These are phyloP conservation scores for Thymus mandschuricus DNA, from an alignment of 257 asterid genomes.

Conservation along the genomic window DNA sequence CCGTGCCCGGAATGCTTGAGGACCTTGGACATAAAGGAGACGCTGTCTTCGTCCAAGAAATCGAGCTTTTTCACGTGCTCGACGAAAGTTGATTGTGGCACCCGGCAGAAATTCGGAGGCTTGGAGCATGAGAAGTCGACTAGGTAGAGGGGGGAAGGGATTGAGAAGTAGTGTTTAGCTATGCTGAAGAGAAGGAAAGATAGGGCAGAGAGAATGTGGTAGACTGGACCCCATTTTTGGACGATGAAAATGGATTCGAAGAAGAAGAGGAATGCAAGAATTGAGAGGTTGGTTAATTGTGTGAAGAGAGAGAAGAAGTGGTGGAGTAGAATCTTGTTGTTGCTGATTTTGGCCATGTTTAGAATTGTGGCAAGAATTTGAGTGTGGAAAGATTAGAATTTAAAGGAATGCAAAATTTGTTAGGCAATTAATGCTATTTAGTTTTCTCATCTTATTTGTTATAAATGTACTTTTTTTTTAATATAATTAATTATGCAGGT, in stretches of 20 bases:
- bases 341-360: slow-evolving; percentile 15
- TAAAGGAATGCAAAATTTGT: slow-evolving; percentile 11
- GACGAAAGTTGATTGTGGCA: slow-evolving; percentile 54
- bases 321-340: slow-evolving; percentile 37
- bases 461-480: not conserved
- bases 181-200: slow-evolving; percentile 32
- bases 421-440: slow-evolving; percentile 13
- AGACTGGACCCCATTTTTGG: slow-evolving; percentile 30
- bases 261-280: slow-evolving; percentile 39
- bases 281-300: slow-evolving; percentile 32
- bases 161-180: slow-evolving; percentile 33
- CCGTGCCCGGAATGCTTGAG: slow-evolving; percentile 68
- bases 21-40: slow-evolving; percentile 64
- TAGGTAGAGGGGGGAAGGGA: slow-evolving; percentile 51
- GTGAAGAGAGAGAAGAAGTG: slow-evolving; percentile 37
- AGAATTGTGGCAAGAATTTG: not conserved
- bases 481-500: slow-evolving; percentile 6
- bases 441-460: not conserved
- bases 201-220: slow-evolving; percentile 37
- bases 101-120: slow-evolving; percentile 71
- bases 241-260: slow-evolving; percentile 43
- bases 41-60: slow-evolving; percentile 54
- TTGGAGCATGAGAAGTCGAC: slow-evolving; percentile 72
- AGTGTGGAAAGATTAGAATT: not conserved
- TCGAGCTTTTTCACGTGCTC: slow-evolving; percentile 65